Percentiles rank a stretch among this genome's conserved stretches.
phyloP scores from a whole-genome alignment of 1,284 basidiomycete genomes.

The Leccinum pachyderme region DNA sequence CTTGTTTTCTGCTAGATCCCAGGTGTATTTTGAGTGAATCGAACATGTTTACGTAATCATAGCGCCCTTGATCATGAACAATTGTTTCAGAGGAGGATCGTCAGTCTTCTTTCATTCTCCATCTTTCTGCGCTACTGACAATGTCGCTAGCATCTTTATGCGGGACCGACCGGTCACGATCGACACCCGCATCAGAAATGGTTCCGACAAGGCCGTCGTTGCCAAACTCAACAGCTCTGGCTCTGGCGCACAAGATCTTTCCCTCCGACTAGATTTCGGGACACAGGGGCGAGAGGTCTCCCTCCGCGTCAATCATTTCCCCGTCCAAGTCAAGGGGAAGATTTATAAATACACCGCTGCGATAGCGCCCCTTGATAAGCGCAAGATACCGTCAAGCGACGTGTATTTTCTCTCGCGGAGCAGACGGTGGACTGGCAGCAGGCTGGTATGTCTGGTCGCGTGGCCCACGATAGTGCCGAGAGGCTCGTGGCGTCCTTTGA shows the following conservation, averaged over 20 bases:
- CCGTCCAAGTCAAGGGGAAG: slow-evolving; percentile 38
- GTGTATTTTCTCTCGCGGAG: slow-evolving; percentile 28
- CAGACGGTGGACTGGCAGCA: slow-evolving; percentile 17
- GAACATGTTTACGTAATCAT: background rate
- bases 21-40: too few species aligned
- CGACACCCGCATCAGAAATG: slow-evolving; percentile 55
- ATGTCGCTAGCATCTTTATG: slow-evolving; percentile 48
- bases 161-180: slow-evolving; percentile 46
- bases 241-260: slow-evolving; percentile 8
- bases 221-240: slow-evolving; percentile 33
- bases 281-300: slow-evolving; percentile 38
- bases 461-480: slow-evolving; percentile 29
- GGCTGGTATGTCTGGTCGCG: slow-evolving; percentile 16
- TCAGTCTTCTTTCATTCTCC: slow-evolving; percentile 7
- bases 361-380: slow-evolving; percentile 10
- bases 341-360: slow-evolving; percentile 20
- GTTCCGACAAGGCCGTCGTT: slow-evolving; percentile 53
- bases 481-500: slow-evolving; percentile 22
- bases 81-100: slow-evolving; percentile 3
- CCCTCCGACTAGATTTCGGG: slow-evolving; percentile 44
- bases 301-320: slow-evolving; percentile 51
- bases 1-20: background rate
- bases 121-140: background rate
- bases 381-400: slow-evolving; percentile 17
- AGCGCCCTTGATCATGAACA: background rate